Evolutionary conservation across 352 stramenopile species (phyloP).

Genomic region (Phytophthora cajani): DNA sequence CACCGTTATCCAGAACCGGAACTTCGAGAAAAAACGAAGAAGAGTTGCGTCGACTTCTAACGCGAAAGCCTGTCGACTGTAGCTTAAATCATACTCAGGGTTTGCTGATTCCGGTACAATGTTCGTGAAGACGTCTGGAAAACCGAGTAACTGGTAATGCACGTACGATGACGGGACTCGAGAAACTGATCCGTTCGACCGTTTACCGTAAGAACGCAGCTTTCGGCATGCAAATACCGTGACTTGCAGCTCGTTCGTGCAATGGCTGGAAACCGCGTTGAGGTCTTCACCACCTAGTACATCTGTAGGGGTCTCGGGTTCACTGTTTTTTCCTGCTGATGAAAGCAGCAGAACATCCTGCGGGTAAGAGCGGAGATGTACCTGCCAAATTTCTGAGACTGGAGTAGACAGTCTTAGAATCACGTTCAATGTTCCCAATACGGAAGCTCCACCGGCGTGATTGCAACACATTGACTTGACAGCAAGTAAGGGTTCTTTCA

Average conservation of each 20-base stretch:
- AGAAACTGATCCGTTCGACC: slow-evolving; percentile 36
- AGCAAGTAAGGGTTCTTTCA: slow-evolving; percentile 66
- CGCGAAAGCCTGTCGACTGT: slow-evolving; percentile 66
- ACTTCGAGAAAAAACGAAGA: slow-evolving; percentile 86
- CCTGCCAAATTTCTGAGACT: slow-evolving; percentile 90
- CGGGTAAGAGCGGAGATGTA: slow-evolving; percentile 91
- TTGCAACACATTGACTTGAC: slow-evolving; percentile 47
- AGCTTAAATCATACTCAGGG: slow-evolving; percentile 80
- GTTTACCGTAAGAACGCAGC: slow-evolving; percentile 56
- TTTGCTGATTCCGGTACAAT: slow-evolving; percentile 68
- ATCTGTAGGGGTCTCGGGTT: slow-evolving; percentile 9
- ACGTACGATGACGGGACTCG: slow-evolving; percentile 80
- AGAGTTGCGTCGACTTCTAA: slow-evolving; percentile 79
- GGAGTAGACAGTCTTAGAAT: slow-evolving; percentile 88
- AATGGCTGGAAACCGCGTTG: slow-evolving; percentile 17
- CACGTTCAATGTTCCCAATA: slow-evolving; percentile 82
- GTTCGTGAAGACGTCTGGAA: slow-evolving; percentile 90
- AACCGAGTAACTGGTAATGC: slow-evolving; percentile 91
- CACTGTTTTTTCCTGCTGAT: slow-evolving; percentile 12
- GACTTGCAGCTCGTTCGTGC: slow-evolving; percentile 73
- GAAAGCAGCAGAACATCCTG: slow-evolving; percentile 76
- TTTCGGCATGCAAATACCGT: slow-evolving; percentile 71
- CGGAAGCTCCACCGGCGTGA: slow-evolving; percentile 27
- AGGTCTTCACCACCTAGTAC: slow-evolving; percentile 32
- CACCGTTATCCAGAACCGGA: slow-evolving; percentile 81